A percentile compares a stretch with the other conserved stretches of the same genome.
Evolutionary conservation across 2,329 filamentous ascomycete genomes (phyloP).

Genomic region (Colletotrichum lini): DNA sequence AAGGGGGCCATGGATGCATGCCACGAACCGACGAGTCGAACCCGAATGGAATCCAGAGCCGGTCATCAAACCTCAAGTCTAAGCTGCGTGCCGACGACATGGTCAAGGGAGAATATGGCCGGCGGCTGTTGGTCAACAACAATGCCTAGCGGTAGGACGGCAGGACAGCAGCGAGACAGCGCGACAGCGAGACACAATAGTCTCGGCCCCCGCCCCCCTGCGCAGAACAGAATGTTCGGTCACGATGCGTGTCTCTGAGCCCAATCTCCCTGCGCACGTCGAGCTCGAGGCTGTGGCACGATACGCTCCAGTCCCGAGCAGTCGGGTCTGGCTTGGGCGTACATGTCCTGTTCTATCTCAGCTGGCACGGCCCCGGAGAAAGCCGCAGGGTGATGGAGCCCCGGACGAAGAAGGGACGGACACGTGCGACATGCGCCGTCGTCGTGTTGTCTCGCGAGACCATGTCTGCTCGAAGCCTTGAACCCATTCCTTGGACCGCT

Average conservation of each 20-base stretch:
- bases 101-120: too few relatives aligned
- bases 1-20: too few relatives aligned
- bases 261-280: slow-evolving; percentile 11
- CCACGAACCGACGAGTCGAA: too few relatives aligned
- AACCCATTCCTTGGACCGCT: background rate
- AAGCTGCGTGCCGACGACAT: too few relatives aligned
- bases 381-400: background rate
- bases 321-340: slow-evolving; percentile 9
- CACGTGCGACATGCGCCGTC: background rate
- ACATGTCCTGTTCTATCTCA: background rate
- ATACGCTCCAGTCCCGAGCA: background rate
- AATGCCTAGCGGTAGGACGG: background rate
- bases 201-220: slow-evolving; percentile 8
- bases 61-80: too few relatives aligned
- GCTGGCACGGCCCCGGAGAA: background rate
- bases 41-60: too few relatives aligned
- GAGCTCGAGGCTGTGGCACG: slow-evolving; percentile 18
- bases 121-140: too few relatives aligned
- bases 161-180: slow-evolving; percentile 10
- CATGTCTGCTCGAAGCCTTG: background rate
- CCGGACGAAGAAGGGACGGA: background rate
- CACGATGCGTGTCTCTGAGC: background rate
- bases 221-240: slow-evolving; percentile 22
- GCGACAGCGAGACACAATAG: slow-evolving; percentile 7
- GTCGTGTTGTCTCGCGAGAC: background rate